These are phyloP conservation scores for Voacanga thouarsii DNA, from an alignment of 257 asterid species.

Conservation along the genomic window DNA sequence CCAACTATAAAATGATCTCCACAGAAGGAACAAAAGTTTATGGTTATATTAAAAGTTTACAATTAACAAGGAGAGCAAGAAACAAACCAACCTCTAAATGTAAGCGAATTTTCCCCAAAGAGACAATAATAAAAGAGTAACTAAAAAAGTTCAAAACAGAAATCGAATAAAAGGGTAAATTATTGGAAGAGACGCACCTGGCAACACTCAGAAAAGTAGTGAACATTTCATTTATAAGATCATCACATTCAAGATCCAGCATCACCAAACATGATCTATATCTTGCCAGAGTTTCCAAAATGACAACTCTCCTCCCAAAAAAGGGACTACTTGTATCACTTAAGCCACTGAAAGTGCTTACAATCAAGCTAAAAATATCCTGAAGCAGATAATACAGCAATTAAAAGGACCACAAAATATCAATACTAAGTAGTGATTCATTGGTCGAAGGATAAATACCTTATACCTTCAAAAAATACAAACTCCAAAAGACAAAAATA, in stretches of 20 bases:
- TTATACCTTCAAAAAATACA: too few species aligned
- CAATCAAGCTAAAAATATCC: constrained; percentile 88
- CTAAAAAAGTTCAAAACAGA: neutral
- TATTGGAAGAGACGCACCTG: constrained; percentile 45
- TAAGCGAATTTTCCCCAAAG: neutral
- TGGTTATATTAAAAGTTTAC: too few species aligned
- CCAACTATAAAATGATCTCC: too few species aligned
- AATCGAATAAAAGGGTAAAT: neutral
- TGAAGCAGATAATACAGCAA: constrained; percentile 38
- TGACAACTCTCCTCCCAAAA: constrained; percentile 89
- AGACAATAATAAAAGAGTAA: too few species aligned
- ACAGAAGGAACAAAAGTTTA: too few species aligned
- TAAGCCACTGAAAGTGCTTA: constrained; percentile 87
- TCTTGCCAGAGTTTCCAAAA: constrained; percentile 91
- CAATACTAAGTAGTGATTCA: constrained; percentile 9
- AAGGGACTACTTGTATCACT: constrained; percentile 66
- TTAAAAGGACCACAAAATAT: constrained; percentile 21
- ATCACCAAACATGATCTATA: constrained; percentile 93
- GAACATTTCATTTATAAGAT: constrained; percentile 86
- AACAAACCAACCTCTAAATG: neutral
- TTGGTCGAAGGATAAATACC: too few species aligned
- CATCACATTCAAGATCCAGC: constrained; percentile 98
- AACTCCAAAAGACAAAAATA: constrained; percentile 19
- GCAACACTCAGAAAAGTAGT: constrained; percentile 68
- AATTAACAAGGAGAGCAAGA: too few species aligned